Evolutionary conservation across 73 alveolate species (phyloP).

Genomic region (Vitrella brassicaformis): DNA sequence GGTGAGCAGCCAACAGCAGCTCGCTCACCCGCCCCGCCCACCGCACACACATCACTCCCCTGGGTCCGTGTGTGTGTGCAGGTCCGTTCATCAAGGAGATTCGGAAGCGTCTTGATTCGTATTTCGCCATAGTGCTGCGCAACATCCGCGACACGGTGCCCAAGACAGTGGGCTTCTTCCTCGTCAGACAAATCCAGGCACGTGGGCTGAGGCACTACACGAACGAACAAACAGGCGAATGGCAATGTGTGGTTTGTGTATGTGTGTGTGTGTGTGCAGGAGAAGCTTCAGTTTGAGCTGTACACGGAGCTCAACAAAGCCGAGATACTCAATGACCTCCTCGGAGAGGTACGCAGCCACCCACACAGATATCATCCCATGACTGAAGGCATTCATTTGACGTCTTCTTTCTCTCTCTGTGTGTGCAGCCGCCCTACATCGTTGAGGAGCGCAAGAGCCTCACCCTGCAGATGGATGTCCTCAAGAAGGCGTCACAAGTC

Average conservation of each 20-base stretch:
- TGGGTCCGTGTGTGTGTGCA: neutral
- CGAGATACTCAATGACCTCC: conserved; percentile 20
- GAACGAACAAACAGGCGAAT: neutral
- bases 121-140: conserved; percentile 74
- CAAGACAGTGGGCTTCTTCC: conserved; percentile 86
- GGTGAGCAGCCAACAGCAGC: too few relatives aligned
- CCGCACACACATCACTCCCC: neutral
- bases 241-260: neutral
- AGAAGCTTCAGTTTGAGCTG: conserved; percentile 55
- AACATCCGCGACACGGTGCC: conserved; percentile 87
- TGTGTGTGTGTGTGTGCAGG: conserved; percentile 22
- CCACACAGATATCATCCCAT: neutral
- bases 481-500: conserved; percentile 24
- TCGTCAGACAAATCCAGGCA: conserved; percentile 80
- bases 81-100: conserved; percentile 58
- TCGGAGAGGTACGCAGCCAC: conserved; percentile 6
- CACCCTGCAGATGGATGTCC: conserved; percentile 16
- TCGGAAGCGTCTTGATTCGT: conserved; percentile 73
- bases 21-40: neutral
- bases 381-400: too few relatives aligned
- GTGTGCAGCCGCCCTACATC: conserved; percentile 23
- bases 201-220: conserved; percentile 18
- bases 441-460: conserved; percentile 22
- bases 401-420: neutral
- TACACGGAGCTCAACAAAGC: conserved; percentile 29